phyloP scores from a whole-genome alignment of 805 yeast genomes.

The Blastobotrys robertii region DNA sequence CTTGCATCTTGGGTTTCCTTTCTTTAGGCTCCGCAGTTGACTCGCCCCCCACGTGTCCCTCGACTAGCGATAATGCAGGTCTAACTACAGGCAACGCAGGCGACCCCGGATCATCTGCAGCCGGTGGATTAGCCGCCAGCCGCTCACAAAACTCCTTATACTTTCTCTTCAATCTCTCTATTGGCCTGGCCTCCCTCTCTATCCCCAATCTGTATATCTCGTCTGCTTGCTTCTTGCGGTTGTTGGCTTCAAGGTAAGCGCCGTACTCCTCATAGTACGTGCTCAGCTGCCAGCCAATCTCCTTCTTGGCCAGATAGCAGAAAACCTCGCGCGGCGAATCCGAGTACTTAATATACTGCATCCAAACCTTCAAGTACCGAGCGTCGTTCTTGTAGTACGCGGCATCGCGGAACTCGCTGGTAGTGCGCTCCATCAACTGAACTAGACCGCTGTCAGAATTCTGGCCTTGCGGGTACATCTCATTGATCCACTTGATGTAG shows the following conservation, averaged over 20 bases:
- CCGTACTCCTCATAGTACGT: conserved; percentile 76
- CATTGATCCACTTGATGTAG: conserved; percentile 64
- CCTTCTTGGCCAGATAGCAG: conserved; percentile 57
- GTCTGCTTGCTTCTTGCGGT: conserved; percentile 43
- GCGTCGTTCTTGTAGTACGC: conserved; percentile 71
- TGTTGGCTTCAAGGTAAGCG: conserved; percentile 42
- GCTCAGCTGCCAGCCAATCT: conserved; percentile 60
- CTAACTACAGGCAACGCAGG: conserved; percentile 28
- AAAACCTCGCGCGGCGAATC: conserved; percentile 66
- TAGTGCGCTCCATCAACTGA: conserved; percentile 57
- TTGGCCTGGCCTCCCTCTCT: conserved; percentile 55
- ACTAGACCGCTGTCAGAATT: conserved; percentile 57
- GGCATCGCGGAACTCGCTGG: conserved; percentile 55
- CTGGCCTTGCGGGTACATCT: conserved; percentile 48
- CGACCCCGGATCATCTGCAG: conserved; percentile 25
- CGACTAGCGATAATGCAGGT: conserved; percentile 27
- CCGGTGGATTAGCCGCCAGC: conserved; percentile 20
- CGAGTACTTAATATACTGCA: conserved; percentile 58
- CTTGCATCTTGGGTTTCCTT: conserved; percentile 29
- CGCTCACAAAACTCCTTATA: conserved; percentile 39
- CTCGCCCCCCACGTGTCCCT: conserved; percentile 2
- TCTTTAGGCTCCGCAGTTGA: conserved; percentile 5
- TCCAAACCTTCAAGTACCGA: conserved; percentile 72
- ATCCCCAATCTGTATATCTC: conserved; percentile 53
- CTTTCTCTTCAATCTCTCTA: conserved; percentile 33